Evolutionary conservation across 2,329 filamentous ascomycete species (phyloP), one percentile per base, ranked within the genome.

Genomic region (Diplodia corticola): DNA sequence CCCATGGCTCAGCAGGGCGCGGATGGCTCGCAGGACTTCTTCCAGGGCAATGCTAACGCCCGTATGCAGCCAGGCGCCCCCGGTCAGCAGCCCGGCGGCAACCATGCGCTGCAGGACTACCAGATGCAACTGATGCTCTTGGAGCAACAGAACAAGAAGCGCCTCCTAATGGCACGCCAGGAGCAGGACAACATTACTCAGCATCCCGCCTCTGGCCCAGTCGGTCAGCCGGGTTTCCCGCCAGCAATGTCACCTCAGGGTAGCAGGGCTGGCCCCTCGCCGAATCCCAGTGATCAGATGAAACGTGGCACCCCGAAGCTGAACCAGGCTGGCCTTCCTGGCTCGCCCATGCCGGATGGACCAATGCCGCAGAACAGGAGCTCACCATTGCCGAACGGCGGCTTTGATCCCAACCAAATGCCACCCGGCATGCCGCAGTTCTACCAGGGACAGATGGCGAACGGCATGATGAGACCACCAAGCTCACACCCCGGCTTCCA

Each of bases 121-220:
- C 91, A 94, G 80, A 93, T 93, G 91, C 91, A 94, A 76, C 80
- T 94, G 75, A 94, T 93, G 91, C 80, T 93, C 59, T 84, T 94
- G 17, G 91, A 94, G 78, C 91, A 93, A 78, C 91, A 94, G 79
- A 94, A 94, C 73, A 94, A 93, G 83, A 93, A 93, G 79, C 84
- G 91, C 20, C 83, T 94, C 57, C 88, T 93, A 83, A 92, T 93
- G 90, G 91, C 91, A 44, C 87, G 91, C 20, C 90, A 88, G 78
- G 87, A 93, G 75, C 91, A 94, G 77, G 91, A 93, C 69, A 87
- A 80, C 73, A 84, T 88, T 77, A 77, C 80, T 67, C 83, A 80
- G 60, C 69, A 83, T 60, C 82, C 83, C 24, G 80, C 82, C 64
- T 83, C 81, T 35, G 73, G 71, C 46, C 71, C 73, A 15, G 70